Percentiles rank a stretch among this genome's conserved stretches.
Conservation (phyloP, 2,329 filamentous ascomycete species). For the Exutisphaerella laricina region DNA sequence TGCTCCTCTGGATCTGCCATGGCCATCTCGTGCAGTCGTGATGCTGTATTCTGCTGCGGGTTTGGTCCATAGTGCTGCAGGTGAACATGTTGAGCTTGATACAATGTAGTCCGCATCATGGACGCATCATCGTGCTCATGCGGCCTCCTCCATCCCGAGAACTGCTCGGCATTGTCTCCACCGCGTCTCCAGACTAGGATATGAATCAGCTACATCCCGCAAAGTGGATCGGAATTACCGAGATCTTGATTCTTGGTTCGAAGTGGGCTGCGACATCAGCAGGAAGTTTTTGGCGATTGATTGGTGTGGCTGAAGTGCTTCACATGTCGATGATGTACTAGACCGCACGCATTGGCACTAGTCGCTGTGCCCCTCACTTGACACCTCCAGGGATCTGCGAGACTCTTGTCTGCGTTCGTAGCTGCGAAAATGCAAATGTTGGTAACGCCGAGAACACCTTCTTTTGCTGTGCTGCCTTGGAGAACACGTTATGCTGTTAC, state of each 20-base stretch:
- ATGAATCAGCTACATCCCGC: neutral
- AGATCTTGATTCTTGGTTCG: constrained; percentile 4
- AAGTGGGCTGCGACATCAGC: neutral
- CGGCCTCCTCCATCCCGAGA: neutral
- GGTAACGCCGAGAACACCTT: neutral
- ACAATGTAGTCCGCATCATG: constrained; percentile 1
- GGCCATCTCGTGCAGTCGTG: neutral
- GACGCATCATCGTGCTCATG: neutral
- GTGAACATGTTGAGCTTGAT: neutral
- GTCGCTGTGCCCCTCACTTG: neutral
- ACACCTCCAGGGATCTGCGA: neutral
- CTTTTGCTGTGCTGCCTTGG: neutral
- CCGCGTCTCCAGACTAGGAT: neutral
- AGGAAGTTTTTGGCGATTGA: neutral
- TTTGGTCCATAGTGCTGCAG: neutral
- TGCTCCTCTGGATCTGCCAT: too few species aligned
- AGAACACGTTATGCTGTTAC: neutral
- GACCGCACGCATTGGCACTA: neutral
- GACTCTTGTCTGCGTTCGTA: constrained; percentile 3
- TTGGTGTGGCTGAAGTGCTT: neutral
- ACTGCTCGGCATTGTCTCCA: neutral
- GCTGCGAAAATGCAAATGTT: too few species aligned
- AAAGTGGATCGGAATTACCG: neutral
- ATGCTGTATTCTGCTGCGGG: too few species aligned
- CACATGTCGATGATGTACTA: constrained; percentile 1